Base-by-base conservation (phyloP, 1,284 basidiomycete species). In the Rhodotorula glutinis region DNA sequence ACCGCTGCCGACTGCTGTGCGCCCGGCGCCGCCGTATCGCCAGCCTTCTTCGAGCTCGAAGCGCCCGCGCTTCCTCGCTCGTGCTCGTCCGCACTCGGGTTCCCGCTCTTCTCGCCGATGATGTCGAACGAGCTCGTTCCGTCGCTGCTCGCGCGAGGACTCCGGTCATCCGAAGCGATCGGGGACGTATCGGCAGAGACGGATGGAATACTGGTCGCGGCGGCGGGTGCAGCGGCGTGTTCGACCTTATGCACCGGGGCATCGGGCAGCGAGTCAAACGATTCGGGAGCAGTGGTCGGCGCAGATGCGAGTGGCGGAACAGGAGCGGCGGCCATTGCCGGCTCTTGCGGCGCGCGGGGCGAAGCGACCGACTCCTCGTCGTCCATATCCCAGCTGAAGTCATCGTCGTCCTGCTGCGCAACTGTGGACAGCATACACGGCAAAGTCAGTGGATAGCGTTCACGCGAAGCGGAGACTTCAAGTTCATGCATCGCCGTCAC, bases 351-450 rank as follows among this genome's bases (percentile, higher is more conserved):
- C 11, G 27, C 43, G 4, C 55, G 53, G 2, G 60, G 57, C 14
- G 57, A 61, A 4, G 66, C 43, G 29, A 66, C 60, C 9, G 68
- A 52, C 9, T 65, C 65, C 47, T 76, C 75, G 33, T 76, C 75
- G 47, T 75, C 73, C 64, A 73, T 73, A 62, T 76, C 75, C 75
- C 75, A 76, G 47, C 60, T 65, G 43, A 76, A 76, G 41, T 75
- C 74, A 33, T 76, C 75, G 14, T 76, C 75, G 44, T 65, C 64
- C 19, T 67, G 56, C 14, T 62, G 69, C 27, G 65, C 69, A 53
- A 57, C 59, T 53, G 57, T 16, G 5, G 19, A 2, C 3, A 14
- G 23, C 0, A 13, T 38, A 38, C 11, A 38, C 7, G 33, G 11
- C 33, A 38, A 7, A 11, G 33, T 38, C 5, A 38, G 33, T 11